A percentile compares a stretch with the other conserved stretches of the same genome.
Conservation (phyloP, 2,329 filamentous ascomycete species). For the Berkeleyomyces rouxiae region DNA sequence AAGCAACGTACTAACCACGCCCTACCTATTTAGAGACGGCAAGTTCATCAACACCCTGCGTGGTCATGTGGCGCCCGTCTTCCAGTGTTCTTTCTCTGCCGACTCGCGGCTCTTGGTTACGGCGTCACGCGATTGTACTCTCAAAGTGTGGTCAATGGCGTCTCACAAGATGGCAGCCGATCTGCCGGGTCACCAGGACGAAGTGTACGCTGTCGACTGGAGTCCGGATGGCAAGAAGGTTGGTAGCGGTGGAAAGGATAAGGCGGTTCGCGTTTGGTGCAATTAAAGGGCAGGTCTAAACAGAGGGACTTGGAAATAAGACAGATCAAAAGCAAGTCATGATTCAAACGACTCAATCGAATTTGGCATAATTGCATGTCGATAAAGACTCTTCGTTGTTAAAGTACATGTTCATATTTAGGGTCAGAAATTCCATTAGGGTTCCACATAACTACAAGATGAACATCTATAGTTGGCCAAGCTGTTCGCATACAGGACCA, state of each 20-base stretch:
- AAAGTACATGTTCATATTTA: neutral
- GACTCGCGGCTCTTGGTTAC: slow-evolving; percentile 83
- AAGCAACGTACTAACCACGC: neutral
- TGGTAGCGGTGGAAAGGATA: slow-evolving; percentile 85
- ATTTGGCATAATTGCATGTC: neutral
- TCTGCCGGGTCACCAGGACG: slow-evolving; percentile 77
- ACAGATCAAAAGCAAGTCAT: neutral
- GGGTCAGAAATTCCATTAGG: too few species aligned
- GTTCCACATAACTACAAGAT: too few species aligned
- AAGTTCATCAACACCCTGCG: slow-evolving; percentile 76
- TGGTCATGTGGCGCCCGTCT: slow-evolving; percentile 79
- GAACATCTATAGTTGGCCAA: neutral
- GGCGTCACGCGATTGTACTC: slow-evolving; percentile 75
- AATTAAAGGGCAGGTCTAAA: slow-evolving; percentile 27
- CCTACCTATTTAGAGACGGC: slow-evolving; percentile 31
- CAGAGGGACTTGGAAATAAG: neutral
- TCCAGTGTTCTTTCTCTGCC: slow-evolving; percentile 81
- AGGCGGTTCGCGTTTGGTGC: slow-evolving; percentile 52
- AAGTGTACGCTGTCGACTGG: slow-evolving; percentile 93
- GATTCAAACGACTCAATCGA: neutral
- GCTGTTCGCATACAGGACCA: neutral
- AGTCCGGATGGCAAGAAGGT: slow-evolving; percentile 78
- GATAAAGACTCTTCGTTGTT: neutral
- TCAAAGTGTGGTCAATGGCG: slow-evolving; percentile 88
- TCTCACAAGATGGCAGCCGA: slow-evolving; percentile 67